Conservation (phyloP, 2,329 filamentous ascomycete species). For the Bipolaris cookei region DNA sequence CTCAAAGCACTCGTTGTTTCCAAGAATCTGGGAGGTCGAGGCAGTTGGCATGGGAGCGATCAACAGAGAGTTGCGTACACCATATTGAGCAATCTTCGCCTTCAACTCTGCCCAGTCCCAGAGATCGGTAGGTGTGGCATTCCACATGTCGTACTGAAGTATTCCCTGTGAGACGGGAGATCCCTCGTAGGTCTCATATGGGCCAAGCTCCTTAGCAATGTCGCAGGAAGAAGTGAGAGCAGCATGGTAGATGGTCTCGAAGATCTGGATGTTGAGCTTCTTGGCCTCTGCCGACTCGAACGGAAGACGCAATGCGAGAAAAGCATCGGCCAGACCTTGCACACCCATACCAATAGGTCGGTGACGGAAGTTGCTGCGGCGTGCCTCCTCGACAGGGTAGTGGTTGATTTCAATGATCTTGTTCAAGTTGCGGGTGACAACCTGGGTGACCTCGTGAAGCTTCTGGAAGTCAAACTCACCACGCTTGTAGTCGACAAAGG, state of each 20-base stretch:
- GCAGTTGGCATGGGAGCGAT: slow-evolving; percentile 98
- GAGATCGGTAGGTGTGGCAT: slow-evolving; percentile 87
- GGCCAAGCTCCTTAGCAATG: slow-evolving; percentile 79
- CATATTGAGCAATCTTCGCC: slow-evolving; percentile 88
- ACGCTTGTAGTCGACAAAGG: slow-evolving; percentile 84
- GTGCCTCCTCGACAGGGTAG: slow-evolving; percentile 94
- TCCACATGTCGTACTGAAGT: slow-evolving; percentile 99
- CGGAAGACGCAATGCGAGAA: slow-evolving; percentile 93
- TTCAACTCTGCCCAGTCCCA: slow-evolving; percentile 96
- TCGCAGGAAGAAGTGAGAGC: slow-evolving; percentile 88
- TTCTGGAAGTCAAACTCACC: slow-evolving; percentile 94
- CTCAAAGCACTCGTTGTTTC: slow-evolving; percentile 99
- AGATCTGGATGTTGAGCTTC: slow-evolving; percentile 96
- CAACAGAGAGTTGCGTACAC: slow-evolving; percentile 92
- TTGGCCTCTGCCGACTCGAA: slow-evolving; percentile 96
- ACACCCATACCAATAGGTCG: slow-evolving; percentile 95
- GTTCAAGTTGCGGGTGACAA: slow-evolving; percentile 94
- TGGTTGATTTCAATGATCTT: slow-evolving; percentile 98
- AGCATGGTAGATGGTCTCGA: slow-evolving; percentile 98
- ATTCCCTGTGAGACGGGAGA: slow-evolving; percentile 94
- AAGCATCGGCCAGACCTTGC: slow-evolving; percentile 95
- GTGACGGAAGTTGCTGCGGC: slow-evolving; percentile 96
- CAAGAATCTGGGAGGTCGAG: slow-evolving; percentile 95
- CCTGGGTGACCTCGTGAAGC: slow-evolving; percentile 90
- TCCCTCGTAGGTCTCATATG: slow-evolving; percentile 90